Percentiles rank a stretch among this genome's conserved stretches.
Evolutionary conservation across 1,284 basidiomycete species (phyloP).

Genomic region (Pseudozyma sp.): DNA sequence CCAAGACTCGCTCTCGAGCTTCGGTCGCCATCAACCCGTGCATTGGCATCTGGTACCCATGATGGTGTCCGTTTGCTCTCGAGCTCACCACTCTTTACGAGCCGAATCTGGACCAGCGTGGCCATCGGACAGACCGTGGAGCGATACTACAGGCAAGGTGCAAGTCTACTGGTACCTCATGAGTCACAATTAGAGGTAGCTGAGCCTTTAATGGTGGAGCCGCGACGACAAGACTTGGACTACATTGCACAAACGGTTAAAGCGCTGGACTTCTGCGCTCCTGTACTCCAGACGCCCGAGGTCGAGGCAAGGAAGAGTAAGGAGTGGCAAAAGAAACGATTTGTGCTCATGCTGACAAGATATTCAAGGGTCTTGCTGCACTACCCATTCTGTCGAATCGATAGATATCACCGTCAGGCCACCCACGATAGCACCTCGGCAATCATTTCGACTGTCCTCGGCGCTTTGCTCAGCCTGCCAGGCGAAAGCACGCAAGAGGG

Average conservation of each 20-base stretch:
- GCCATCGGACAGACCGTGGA: slow-evolving; percentile 17
- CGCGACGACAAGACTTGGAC: slow-evolving; percentile 4
- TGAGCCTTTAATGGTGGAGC: background rate
- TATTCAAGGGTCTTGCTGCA: slow-evolving; percentile 15
- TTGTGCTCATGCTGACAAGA: slow-evolving; percentile 15
- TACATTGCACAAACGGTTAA: slow-evolving; percentile 6
- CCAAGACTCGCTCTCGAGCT: slow-evolving; percentile 1
- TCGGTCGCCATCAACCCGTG: background rate
- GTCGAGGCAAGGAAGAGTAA: background rate
- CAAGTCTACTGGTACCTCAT: slow-evolving; percentile 9
- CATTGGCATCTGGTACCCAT: too few relatives aligned
- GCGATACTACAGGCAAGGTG: slow-evolving; percentile 13
- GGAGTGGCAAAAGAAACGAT: slow-evolving; percentile 14
- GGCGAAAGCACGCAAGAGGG: background rate
- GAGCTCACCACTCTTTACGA: slow-evolving; percentile 12
- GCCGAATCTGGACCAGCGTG: slow-evolving; percentile 18
- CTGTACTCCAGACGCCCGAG: slow-evolving; percentile 14
- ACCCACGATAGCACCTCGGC: slow-evolving; percentile 16
- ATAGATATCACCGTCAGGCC: slow-evolving; percentile 13
- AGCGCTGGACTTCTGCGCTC: slow-evolving; percentile 15
- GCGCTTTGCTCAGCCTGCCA: slow-evolving; percentile 7
- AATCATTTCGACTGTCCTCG: slow-evolving; percentile 9
- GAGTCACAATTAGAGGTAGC: slow-evolving; percentile 11
- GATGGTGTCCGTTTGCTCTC: slow-evolving; percentile 1
- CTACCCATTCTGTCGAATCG: slow-evolving; percentile 17